These are phyloP conservation scores for Otatea glauca DNA, from an alignment of 176 grass and related monocot species.

Conservation along the genomic window DNA sequence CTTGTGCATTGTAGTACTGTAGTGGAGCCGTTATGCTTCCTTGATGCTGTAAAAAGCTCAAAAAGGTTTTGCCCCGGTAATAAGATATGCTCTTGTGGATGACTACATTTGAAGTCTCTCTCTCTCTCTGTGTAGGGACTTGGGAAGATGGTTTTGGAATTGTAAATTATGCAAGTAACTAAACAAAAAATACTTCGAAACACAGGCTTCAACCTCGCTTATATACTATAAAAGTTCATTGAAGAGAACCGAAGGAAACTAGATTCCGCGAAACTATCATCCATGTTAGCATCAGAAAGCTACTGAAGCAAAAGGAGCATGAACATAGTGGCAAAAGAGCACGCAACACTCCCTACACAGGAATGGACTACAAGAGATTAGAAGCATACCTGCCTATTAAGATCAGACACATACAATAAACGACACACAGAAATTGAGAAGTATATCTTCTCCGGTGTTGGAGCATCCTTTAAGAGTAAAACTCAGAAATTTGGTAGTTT, in stretches of 20 bases:
- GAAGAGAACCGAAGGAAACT: not conserved
- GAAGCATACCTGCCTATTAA: not conserved
- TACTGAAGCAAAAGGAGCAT: not conserved
- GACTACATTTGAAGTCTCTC: not conserved
- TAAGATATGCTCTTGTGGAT: conserved; percentile 3
- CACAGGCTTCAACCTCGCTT: not conserved
- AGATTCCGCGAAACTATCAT: not conserved
- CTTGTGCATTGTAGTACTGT: not conserved
- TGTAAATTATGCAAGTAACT: not conserved
- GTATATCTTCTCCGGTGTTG: conserved; percentile 16
- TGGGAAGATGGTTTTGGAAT: not conserved
- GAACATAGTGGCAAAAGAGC: not conserved
- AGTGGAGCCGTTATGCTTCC: not conserved
- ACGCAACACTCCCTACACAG: not conserved
- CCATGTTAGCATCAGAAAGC: not conserved
- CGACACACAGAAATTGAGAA: not conserved
- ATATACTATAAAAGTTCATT: not conserved
- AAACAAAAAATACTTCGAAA: not conserved
- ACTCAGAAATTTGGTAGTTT: conserved; percentile 18
- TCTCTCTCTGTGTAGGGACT: not conserved
- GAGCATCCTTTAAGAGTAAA: conserved; percentile 7
- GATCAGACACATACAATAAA: conserved; percentile 1
- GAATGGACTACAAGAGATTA: not conserved
- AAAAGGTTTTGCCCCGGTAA: not conserved
- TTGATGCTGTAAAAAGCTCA: not conserved